These are phyloP conservation scores for Syzygium jambos DNA, from an alignment of 345 rosid genomes.

Conservation along the genomic window DNA sequence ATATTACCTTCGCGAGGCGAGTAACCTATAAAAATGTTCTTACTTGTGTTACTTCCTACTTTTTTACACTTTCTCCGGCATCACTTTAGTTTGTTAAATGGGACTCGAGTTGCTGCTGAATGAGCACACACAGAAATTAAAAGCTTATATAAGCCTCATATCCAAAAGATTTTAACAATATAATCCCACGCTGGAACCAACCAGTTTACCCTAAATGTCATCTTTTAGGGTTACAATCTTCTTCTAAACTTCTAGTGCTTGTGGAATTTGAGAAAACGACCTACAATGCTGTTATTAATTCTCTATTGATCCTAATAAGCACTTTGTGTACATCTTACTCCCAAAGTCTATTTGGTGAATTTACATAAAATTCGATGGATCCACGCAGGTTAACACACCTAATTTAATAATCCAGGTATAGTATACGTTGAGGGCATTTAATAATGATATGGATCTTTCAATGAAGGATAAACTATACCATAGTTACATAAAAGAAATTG, in stretches of 20 bases:
- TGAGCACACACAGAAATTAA: neutral
- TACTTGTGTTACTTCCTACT: too few relatives aligned
- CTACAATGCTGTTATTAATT: neutral
- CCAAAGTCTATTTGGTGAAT: neutral
- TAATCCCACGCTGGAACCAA: neutral
- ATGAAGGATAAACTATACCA: neutral
- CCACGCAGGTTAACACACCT: neutral
- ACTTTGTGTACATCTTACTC: neutral
- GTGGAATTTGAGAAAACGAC: neutral
- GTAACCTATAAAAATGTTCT: too few relatives aligned
- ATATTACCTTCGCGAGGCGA: too few relatives aligned
- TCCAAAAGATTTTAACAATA: neutral
- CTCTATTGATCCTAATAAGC: neutral
- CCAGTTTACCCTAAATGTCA: neutral
- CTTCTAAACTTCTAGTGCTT: neutral
- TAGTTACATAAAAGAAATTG: too few relatives aligned
- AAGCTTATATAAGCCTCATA: neutral
- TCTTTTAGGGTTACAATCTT: neutral
- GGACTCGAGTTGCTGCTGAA: neutral
- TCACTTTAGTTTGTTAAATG: neutral
- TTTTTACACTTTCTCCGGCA: too few relatives aligned
- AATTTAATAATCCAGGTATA: neutral
- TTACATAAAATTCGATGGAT: neutral
- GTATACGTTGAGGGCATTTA: neutral
- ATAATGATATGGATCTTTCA: neutral